Conservation (phyloP, 139 green algal genomes). For the Micractinium conductrix region DNA sequence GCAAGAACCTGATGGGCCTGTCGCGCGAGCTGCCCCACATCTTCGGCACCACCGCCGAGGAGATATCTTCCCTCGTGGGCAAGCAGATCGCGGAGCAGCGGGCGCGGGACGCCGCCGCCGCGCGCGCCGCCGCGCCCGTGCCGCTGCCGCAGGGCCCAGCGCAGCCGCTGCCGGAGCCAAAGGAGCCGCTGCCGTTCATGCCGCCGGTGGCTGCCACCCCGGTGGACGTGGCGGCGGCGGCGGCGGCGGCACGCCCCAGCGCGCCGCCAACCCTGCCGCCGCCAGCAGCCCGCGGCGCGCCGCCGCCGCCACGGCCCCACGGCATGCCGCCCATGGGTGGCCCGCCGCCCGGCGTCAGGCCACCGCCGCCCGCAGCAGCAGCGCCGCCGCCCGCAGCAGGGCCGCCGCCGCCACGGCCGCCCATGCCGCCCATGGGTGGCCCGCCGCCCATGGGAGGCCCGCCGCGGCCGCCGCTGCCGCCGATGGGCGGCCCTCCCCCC, state of each 20-base stretch:
- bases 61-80: slow-evolving; percentile 77
- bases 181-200: slow-evolving; percentile 8
- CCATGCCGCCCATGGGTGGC: background rate
- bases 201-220: slow-evolving; percentile 20
- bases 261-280: slow-evolving; percentile 30
- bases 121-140: slow-evolving; percentile 6
- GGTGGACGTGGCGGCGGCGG: background rate
- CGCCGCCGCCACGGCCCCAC: slow-evolving; percentile 15
- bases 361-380: slow-evolving; percentile 14
- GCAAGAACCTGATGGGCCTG: slow-evolving; percentile 87
- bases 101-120: slow-evolving; percentile 39
- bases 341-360: background rate
- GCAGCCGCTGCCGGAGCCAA: slow-evolving; percentile 35
- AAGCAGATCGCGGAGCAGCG: slow-evolving; percentile 78
- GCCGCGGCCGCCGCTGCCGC: slow-evolving; percentile 7
- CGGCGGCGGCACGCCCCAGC: slow-evolving; percentile 13
- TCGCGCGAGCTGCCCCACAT: slow-evolving; percentile 92
- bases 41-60: slow-evolving; percentile 91
- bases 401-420: slow-evolving; percentile 22
- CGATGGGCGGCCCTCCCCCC: no score
- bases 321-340: background rate
- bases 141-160: slow-evolving; percentile 34
- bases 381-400: slow-evolving; percentile 44
- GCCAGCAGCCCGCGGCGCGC: slow-evolving; percentile 47
- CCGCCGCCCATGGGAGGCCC: background rate